Evolutionary conservation across 768 basidiomycete genomes (phyloP).

Genomic region (Boletellus sp.): DNA sequence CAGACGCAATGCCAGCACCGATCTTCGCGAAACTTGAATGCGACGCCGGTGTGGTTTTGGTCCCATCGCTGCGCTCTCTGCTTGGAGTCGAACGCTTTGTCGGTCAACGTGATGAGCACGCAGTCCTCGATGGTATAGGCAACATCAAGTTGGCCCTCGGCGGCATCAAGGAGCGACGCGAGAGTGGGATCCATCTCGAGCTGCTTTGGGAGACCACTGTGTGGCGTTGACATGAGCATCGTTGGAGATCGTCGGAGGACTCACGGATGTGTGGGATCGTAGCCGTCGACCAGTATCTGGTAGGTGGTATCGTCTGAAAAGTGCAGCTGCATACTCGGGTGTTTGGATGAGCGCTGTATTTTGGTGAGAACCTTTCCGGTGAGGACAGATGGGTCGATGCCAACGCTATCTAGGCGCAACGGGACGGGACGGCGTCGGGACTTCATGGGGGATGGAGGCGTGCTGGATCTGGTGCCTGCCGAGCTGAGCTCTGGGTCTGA

Average conservation of each 20-base stretch:
- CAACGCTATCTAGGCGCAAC: slow-evolving; percentile 30
- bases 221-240: background rate
- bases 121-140: slow-evolving; percentile 49
- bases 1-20: slow-evolving; percentile 61
- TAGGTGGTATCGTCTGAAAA: slow-evolving; percentile 42
- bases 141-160: slow-evolving; percentile 29
- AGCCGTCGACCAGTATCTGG: slow-evolving; percentile 60
- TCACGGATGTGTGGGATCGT: slow-evolving; percentile 48
- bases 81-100: slow-evolving; percentile 53
- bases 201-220: slow-evolving; percentile 51
- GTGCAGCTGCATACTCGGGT: slow-evolving; percentile 46
- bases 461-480: slow-evolving; percentile 10
- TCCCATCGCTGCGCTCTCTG: slow-evolving; percentile 32
- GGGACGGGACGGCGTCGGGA: slow-evolving; percentile 33
- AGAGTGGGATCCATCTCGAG: slow-evolving; percentile 50
- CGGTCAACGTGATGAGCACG: slow-evolving; percentile 49
- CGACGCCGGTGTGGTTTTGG: slow-evolving; percentile 40
- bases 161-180: slow-evolving; percentile 40
- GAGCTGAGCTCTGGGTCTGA: slow-evolving; percentile 13
- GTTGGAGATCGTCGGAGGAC: background rate
- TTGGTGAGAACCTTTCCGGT: slow-evolving; percentile 43
- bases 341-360: slow-evolving; percentile 39
- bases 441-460: slow-evolving; percentile 25
- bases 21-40: slow-evolving; percentile 51
- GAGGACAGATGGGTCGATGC: slow-evolving; percentile 40